Conservation (phyloP, 78 protist species). For the Dictyostelium citrinum region DNA sequence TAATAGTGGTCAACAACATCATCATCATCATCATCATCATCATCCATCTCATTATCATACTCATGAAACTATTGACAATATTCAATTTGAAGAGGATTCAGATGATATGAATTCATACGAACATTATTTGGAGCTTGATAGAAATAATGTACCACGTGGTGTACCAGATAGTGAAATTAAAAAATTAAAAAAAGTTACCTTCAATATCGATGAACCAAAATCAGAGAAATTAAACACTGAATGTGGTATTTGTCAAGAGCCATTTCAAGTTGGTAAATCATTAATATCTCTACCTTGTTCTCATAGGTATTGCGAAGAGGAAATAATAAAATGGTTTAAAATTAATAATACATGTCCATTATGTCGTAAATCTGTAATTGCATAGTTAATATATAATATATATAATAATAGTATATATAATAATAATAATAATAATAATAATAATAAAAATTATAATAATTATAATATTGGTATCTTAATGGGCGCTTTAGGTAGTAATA, state of each 20-base stretch:
- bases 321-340: constrained; percentile 38
- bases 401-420: not conserved
- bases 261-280: constrained; percentile 35
- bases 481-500: no score
- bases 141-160: constrained; percentile 57
- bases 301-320: constrained; percentile 49
- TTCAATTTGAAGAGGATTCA: not conserved
- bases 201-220: not conserved
- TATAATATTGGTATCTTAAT: no score
- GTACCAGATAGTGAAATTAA: constrained; percentile 30
- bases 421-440: not conserved
- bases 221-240: not conserved
- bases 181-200: not conserved
- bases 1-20: not conserved
- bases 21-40: constrained; percentile 6
- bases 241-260: constrained; percentile 51
- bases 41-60: not conserved
- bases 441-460: no score
- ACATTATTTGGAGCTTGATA: constrained; percentile 3
- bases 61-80: not conserved
- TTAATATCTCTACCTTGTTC: constrained; percentile 42
- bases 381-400: not conserved
- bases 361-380: not conserved
- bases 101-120: constrained; percentile 25
- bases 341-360: constrained; percentile 58